Percentiles rank a stretch among this genome's conserved stretches.
Conservation (phyloP, 192 early-diverging fungal species). For the Allomyces macrogynus region DNA sequence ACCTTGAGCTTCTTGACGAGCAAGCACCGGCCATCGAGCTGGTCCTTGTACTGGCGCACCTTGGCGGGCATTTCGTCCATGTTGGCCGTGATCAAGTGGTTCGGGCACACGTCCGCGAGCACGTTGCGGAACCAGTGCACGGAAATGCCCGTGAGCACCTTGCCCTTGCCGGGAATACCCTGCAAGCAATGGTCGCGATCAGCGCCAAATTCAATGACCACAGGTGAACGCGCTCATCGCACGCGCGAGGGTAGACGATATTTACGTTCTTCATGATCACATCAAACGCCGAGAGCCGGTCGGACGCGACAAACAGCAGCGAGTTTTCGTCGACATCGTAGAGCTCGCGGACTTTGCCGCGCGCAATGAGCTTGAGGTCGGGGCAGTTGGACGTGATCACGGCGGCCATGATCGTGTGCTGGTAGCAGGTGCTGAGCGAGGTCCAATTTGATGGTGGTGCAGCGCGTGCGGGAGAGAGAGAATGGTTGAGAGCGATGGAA, state of each 20-base stretch:
- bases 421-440: no score
- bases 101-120: slow-evolving; percentile 71
- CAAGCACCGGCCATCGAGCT: slow-evolving; percentile 75
- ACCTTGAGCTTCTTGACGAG: slow-evolving; percentile 81
- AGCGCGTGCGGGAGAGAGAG: no score
- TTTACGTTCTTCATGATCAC: slow-evolving; percentile 94
- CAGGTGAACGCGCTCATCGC: not conserved
- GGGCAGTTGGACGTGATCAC: slow-evolving; percentile 61
- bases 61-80: slow-evolving; percentile 75
- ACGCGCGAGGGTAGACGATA: not conserved
- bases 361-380: slow-evolving; percentile 73
- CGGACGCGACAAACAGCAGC: slow-evolving; percentile 91
- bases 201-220: slow-evolving; percentile 2
- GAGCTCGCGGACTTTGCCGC: slow-evolving; percentile 92
- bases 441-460: no score
- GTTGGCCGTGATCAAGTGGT: slow-evolving; percentile 88
- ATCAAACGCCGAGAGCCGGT: slow-evolving; percentile 94
- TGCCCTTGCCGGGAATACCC: slow-evolving; percentile 90
- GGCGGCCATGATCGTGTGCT: slow-evolving; percentile 7
- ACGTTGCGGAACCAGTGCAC: slow-evolving; percentile 81
- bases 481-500: no score
- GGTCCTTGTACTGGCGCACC: slow-evolving; percentile 71
- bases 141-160: slow-evolving; percentile 85
- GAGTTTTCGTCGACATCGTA: slow-evolving; percentile 74
- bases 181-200: slow-evolving; percentile 11